These are phyloP conservation scores for Pyrenopolyporus hunteri DNA, from an alignment of 495 filamentous ascomycete species.

Conservation along the genomic window DNA sequence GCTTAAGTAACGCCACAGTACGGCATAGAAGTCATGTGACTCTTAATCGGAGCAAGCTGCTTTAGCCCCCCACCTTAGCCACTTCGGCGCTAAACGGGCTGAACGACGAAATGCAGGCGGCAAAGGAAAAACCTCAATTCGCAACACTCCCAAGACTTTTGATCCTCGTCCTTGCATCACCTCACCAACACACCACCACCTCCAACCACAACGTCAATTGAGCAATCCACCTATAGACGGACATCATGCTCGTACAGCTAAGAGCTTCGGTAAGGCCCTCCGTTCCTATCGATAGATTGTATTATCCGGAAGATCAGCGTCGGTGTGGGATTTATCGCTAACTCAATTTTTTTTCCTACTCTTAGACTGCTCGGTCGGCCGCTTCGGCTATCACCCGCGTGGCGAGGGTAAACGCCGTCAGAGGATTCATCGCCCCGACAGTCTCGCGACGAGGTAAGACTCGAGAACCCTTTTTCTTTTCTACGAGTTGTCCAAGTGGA, in stretches of 20 bases:
- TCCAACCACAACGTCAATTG: slow-evolving; percentile 29
- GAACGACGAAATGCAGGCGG: slow-evolving; percentile 12
- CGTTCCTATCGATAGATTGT: background rate
- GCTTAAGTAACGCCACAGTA: background rate
- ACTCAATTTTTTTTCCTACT: slow-evolving; percentile 36
- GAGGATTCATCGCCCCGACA: slow-evolving; percentile 82
- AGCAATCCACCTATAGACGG: slow-evolving; percentile 28
- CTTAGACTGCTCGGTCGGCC: slow-evolving; percentile 74
- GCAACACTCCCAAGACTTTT: slow-evolving; percentile 11
- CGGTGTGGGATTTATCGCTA: slow-evolving; percentile 19
- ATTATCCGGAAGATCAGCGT: background rate
- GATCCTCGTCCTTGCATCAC: slow-evolving; percentile 3
- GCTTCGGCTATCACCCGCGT: slow-evolving; percentile 68
- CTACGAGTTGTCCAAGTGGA: slow-evolving; percentile 10
- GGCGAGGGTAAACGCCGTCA: slow-evolving; percentile 73
- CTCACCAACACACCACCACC: slow-evolving; percentile 12
- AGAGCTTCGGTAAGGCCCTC: slow-evolving; percentile 34
- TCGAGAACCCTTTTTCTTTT: slow-evolving; percentile 34
- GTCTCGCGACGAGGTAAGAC: slow-evolving; percentile 73
- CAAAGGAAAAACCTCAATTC: slow-evolving; percentile 32
- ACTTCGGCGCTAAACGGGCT: slow-evolving; percentile 21
- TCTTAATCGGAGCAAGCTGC: background rate
- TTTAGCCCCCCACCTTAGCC: slow-evolving; percentile 16
- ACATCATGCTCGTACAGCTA: slow-evolving; percentile 42
- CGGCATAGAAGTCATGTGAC: background rate